A percentile compares a stretch with the other conserved stretches of the same genome.
Conservation (phyloP, 495 filamentous ascomycete species). For the Talaromyces ruber region DNA sequence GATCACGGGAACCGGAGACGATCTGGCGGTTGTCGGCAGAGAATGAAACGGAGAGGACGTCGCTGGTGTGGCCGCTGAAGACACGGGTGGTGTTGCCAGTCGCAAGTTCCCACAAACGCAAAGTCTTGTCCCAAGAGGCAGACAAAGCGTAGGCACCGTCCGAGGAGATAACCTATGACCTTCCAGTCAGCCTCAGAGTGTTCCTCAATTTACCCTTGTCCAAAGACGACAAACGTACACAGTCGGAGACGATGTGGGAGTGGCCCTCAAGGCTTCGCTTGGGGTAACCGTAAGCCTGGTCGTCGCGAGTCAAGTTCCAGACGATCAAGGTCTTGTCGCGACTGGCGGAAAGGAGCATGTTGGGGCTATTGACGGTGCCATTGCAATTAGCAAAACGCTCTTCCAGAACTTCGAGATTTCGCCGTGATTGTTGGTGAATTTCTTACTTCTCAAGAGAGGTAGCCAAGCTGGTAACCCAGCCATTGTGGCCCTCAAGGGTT, state of each 20-base stretch:
- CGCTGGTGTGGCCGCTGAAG: slow-evolving; percentile 98
- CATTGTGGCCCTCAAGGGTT: slow-evolving; percentile 92
- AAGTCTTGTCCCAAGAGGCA: slow-evolving; percentile 98
- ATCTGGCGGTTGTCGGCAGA: slow-evolving; percentile 99
- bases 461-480: slow-evolving; percentile 70
- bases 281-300: slow-evolving; percentile 93
- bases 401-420: slow-evolving; percentile 14
- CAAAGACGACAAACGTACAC: slow-evolving; percentile 56
- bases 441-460: slow-evolving; percentile 98
- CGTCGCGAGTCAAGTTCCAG: slow-evolving; percentile 99
- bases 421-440: background rate
- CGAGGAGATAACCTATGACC: slow-evolving; percentile 87
- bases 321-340: slow-evolving; percentile 99
- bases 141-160: slow-evolving; percentile 99
- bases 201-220: slow-evolving; percentile 11
- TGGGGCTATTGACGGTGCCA: slow-evolving; percentile 59
- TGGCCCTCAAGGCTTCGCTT: slow-evolving; percentile 97
- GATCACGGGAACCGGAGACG: slow-evolving; percentile 95
- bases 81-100: slow-evolving; percentile 93
- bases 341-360: slow-evolving; percentile 97
- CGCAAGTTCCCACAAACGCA: slow-evolving; percentile 98
- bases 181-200: slow-evolving; percentile 24
- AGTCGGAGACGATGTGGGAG: slow-evolving; percentile 99
- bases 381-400: slow-evolving; percentile 18
- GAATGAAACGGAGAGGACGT: slow-evolving; percentile 99